Evolutionary conservation across 176 grass and related monocot genomes (phyloP).

Genomic region (Dendrocalamus sinicus): DNA sequence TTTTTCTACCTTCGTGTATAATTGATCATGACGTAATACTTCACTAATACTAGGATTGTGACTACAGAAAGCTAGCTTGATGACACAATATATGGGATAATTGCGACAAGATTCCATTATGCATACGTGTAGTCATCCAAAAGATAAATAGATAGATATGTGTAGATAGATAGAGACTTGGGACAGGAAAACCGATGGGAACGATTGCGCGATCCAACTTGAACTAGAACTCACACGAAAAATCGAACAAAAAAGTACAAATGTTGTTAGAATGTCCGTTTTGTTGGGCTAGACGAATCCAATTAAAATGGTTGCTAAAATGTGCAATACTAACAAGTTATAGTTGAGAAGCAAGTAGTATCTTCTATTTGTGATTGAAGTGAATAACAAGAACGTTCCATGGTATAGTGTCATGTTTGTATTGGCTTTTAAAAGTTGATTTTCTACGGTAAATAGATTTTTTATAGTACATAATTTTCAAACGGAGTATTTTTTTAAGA

Average conservation of each 20-base stretch:
- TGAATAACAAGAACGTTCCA: background rate
- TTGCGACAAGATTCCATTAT: background rate
- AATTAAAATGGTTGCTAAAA: background rate
- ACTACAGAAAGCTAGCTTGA: background rate
- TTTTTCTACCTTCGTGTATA: constrained; percentile 25
- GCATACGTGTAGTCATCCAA: background rate
- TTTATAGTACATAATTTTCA: no score
- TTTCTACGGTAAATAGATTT: no score
- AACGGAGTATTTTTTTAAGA: no score
- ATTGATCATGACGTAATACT: constrained; percentile 36
- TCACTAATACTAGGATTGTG: constrained; percentile 29
- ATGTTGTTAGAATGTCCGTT: background rate
- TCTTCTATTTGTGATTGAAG: background rate
- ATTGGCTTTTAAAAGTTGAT: no score
- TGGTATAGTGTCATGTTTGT: background rate
- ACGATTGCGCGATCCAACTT: background rate
- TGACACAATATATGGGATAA: background rate
- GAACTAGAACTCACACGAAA: background rate
- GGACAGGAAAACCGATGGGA: background rate
- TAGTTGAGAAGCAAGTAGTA: no score
- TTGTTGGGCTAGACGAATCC: background rate
- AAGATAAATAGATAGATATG: background rate
- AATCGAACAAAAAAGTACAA: background rate
- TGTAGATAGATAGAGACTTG: background rate
- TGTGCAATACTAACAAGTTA: background rate